phyloP scores from a whole-genome alignment of 164 flowering plant genomes.

The Sedum album region DNA sequence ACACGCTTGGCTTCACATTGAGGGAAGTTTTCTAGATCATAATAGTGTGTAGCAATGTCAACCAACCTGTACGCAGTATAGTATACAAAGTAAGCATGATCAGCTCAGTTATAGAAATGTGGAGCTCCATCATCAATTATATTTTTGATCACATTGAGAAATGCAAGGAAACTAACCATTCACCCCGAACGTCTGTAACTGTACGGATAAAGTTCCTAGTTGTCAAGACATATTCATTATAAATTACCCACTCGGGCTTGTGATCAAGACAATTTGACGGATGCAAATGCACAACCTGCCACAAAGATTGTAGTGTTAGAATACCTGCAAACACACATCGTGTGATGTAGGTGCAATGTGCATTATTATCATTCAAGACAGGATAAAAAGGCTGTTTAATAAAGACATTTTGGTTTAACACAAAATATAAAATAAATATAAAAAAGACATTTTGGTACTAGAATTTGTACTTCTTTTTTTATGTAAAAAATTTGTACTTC shows the following conservation, averaged over 20 bases:
- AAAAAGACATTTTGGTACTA: no score
- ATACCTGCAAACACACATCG: neutral
- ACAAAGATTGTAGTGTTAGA: neutral
- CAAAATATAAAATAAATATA: no score
- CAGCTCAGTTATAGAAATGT: neutral
- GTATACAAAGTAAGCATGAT: neutral
- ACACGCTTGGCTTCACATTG: conserved; percentile 89
- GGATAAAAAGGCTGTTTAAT: no score
- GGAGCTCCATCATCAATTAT: neutral
- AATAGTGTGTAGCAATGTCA: conserved; percentile 85
- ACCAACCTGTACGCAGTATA: conserved; percentile 44
- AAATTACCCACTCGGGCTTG: conserved; percentile 98
- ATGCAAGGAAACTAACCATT: conserved; percentile 63
- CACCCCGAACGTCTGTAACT: conserved; percentile 90
- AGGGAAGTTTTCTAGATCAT: conserved; percentile 80
- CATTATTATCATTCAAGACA: no score
- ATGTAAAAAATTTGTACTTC: no score
- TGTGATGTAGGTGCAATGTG: no score
- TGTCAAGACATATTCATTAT: conserved; percentile 89
- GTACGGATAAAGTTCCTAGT: conserved; percentile 93
- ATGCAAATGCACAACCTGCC: conserved; percentile 88
- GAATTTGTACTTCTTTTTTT: no score
- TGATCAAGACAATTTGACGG: conserved; percentile 95
- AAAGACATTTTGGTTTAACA: no score
- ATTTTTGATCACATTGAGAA: neutral